Evolutionary conservation across 2,329 filamentous ascomycete genomes (phyloP), one percentile per base, ranked within the genome.

Genomic region (Colletotrichum magnum): DNA sequence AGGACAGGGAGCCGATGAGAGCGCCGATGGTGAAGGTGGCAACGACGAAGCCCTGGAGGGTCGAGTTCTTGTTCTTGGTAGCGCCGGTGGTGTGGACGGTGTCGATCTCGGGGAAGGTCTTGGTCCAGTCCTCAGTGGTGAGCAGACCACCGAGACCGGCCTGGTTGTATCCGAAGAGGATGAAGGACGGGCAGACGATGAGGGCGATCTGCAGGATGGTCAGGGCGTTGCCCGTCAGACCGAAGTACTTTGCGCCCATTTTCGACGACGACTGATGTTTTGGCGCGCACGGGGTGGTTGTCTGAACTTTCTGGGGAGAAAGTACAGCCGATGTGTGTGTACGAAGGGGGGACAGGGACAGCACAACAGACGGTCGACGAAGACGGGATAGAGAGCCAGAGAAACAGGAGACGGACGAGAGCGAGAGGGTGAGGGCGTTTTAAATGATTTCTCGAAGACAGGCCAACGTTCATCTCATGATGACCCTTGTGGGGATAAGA

Each of bases 101-200:
- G 71, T 82, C 79, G 73, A 82, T 80, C 63, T 79, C 65, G 6
- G 80, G 80, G 64, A 82, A 82, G 12, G 78, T 80, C 56, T 75
- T 73, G 16, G 77, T 77, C 76, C 77, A 80, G 64, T 78, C 73
- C 13, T 75, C 68, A 43, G 76, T 73, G 2, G 78, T 79, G 13
- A 81, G 68, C 13, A 82, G 74, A 13, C 79, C 80, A 41, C 79
- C 80, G 41, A 82, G 74, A 58, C 78, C 79, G 4, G 80, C 78
- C 69, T 83, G 80, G 72, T 82, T 82, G 73, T 82, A 83, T 7
- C 81, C 81, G 71, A 82, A 82, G 48, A 82, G 74, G 71, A 82
- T 79, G 72, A 83, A 82, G 13, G 82, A 75, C 5, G 83, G 83
- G 6, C 77, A 79, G 18, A 85, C 82, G 47, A 85, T 79, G 54